Evolutionary conservation across 2,329 filamentous ascomycete genomes (phyloP).

Genomic region (Pyrenophora tritici-repentis): DNA sequence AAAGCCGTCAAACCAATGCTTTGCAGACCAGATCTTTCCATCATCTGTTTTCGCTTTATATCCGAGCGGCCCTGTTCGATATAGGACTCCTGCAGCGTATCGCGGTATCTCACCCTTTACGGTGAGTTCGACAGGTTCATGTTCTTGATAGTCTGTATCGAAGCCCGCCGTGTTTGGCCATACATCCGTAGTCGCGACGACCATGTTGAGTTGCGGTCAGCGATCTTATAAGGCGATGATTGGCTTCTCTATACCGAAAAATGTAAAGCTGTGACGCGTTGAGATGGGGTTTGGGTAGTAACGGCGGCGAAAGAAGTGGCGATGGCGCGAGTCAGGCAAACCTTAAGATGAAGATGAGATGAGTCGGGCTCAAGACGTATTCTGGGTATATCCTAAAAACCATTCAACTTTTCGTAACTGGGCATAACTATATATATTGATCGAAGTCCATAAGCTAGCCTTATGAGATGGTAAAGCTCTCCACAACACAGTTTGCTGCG

Average conservation of each 20-base stretch:
- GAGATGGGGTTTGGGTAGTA: too few relatives aligned
- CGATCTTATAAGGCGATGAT: background rate
- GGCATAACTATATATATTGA: too few relatives aligned
- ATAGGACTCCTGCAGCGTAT: constrained; percentile 74
- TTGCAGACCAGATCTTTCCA: constrained; percentile 63
- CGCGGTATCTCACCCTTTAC: constrained; percentile 70
- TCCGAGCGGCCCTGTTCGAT: constrained; percentile 68
- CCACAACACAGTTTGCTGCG: background rate
- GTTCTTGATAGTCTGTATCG: constrained; percentile 68
- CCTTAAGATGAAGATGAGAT: background rate
- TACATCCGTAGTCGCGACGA: constrained; percentile 20
- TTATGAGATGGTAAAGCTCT: background rate
- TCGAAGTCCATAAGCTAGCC: too few relatives aligned
- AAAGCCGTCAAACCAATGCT: constrained; percentile 84
- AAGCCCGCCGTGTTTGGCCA: constrained; percentile 55
- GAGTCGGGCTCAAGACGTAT: background rate
- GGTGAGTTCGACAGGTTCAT: constrained; percentile 65
- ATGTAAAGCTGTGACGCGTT: background rate
- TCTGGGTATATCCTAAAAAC: background rate
- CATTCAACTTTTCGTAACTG: too few relatives aligned
- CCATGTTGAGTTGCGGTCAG: background rate
- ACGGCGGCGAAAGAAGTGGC: background rate
- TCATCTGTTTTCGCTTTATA: constrained; percentile 65
- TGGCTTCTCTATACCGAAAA: background rate
- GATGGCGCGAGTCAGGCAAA: background rate